Conservation (phyloP, 2,329 filamentous ascomycete genomes). For the Canariomyces notabilis region DNA sequence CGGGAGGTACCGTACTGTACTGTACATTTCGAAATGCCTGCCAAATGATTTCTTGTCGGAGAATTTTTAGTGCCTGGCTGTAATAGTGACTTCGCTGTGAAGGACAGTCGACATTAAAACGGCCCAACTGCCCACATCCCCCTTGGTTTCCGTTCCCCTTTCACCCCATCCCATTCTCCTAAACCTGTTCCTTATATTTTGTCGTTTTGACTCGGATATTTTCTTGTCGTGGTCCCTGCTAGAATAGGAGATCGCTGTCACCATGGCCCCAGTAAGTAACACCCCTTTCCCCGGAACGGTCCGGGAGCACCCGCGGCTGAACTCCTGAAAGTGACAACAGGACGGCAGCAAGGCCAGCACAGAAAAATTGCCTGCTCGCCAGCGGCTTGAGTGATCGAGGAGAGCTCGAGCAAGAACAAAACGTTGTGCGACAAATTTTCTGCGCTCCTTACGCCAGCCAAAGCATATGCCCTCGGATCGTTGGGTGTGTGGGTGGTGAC, state of each 20-base stretch:
- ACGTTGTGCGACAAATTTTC: slow-evolving; percentile 1
- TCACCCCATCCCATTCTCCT: slow-evolving; percentile 5
- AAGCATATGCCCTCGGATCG: slow-evolving; percentile 12
- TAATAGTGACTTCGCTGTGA: slow-evolving; percentile 27
- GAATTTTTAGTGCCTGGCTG: slow-evolving; percentile 28
- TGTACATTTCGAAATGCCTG: slow-evolving; percentile 22
- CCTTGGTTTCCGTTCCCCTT: slow-evolving; percentile 17
- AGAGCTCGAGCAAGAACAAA: background rate
- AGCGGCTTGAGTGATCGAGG: background rate
- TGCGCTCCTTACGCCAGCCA: slow-evolving; percentile 8
- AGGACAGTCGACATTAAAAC: slow-evolving; percentile 27
- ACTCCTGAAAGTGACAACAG: background rate
- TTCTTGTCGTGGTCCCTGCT: slow-evolving; percentile 18
- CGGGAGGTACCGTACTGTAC: too few relatives aligned
- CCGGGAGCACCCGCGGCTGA: slow-evolving; percentile 18
- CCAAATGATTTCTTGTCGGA: slow-evolving; percentile 22
- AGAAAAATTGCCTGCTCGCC: background rate
- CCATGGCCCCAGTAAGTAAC: slow-evolving; percentile 20
- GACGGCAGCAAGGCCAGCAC: background rate
- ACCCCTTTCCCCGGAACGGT: slow-evolving; percentile 13
- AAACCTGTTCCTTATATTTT: background rate
- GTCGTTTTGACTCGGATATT: background rate
- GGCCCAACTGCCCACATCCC: slow-evolving; percentile 25
- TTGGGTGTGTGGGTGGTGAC: slow-evolving; percentile 19
- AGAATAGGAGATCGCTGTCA: slow-evolving; percentile 7